phyloP scores from a whole-genome alignment of 208 protist genomes.

The Leishmania major region DNA sequence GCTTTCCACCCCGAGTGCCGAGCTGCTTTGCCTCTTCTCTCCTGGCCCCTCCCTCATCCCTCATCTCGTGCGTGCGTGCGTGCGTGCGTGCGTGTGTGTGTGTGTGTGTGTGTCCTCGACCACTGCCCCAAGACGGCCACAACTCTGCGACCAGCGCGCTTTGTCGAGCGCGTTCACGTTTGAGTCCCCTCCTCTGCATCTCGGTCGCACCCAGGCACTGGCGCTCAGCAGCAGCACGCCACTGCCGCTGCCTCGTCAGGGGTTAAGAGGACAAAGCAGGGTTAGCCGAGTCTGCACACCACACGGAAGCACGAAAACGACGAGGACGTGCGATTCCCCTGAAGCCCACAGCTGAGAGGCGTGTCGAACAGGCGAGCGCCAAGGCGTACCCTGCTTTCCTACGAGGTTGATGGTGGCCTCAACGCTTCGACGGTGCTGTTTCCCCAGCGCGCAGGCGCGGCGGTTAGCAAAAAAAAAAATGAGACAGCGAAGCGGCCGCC shows the following conservation, averaged over 20 bases:
- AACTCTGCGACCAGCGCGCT: background rate
- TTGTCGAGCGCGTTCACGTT: background rate
- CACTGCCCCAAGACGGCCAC: background rate
- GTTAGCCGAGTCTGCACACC: slow-evolving; percentile 45
- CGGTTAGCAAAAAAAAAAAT: slow-evolving; percentile 42
- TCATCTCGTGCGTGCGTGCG: background rate
- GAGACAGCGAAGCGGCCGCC: slow-evolving; percentile 37
- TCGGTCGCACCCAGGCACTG: background rate
- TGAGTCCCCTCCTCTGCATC: background rate
- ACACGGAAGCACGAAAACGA: slow-evolving; percentile 48
- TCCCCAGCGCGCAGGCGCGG: slow-evolving; percentile 23
- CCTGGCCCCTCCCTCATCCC: background rate
- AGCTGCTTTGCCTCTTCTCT: background rate
- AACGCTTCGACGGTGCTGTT: slow-evolving; percentile 25
- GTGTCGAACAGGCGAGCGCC: slow-evolving; percentile 18
- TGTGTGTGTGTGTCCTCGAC: too few species aligned
- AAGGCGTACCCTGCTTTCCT: slow-evolving; percentile 55
- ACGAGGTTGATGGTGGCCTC: slow-evolving; percentile 43
- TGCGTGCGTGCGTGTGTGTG: too few species aligned
- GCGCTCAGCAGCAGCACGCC: background rate
- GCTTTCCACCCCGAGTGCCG: background rate
- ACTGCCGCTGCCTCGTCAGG: background rate
- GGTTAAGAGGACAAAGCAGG: slow-evolving; percentile 3
- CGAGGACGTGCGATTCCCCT: slow-evolving; percentile 13
- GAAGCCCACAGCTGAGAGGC: slow-evolving; percentile 17